phyloP scores from a whole-genome alignment of 1,284 basidiomycete genomes.

The Ganoderma multipileum region DNA sequence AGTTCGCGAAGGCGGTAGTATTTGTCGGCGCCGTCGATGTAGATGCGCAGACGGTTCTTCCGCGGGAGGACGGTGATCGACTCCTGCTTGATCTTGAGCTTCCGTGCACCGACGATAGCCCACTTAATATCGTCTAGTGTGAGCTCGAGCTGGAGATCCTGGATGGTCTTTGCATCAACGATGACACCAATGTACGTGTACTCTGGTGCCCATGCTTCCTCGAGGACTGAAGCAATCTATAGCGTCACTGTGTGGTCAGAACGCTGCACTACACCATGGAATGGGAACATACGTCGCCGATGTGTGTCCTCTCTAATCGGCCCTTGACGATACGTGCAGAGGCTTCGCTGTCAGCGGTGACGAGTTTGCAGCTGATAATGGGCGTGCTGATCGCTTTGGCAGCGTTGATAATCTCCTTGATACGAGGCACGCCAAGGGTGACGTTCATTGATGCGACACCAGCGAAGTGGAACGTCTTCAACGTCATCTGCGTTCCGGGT shows the following conservation, averaged over 20 bases:
- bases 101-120: slow-evolving; percentile 87
- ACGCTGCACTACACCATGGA: no score
- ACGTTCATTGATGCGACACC: slow-evolving; percentile 99
- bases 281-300: slow-evolving; percentile 81
- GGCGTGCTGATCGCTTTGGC: slow-evolving; percentile 97
- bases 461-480: slow-evolving; percentile 99
- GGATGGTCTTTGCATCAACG: slow-evolving; percentile 89
- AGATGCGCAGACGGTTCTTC: slow-evolving; percentile 86
- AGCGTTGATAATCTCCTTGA: slow-evolving; percentile 99
- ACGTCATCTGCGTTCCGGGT: slow-evolving; percentile 99
- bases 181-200: slow-evolving; percentile 96
- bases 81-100: slow-evolving; percentile 94
- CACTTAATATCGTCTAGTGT: slow-evolving; percentile 94
- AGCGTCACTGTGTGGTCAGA: neutral
- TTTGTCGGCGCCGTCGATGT: slow-evolving; percentile 85
- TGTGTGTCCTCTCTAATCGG: slow-evolving; percentile 92
- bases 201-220: slow-evolving; percentile 94
- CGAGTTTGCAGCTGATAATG: slow-evolving; percentile 96
- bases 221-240: slow-evolving; percentile 90
- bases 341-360: slow-evolving; percentile 83
- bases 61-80: slow-evolving; percentile 77
- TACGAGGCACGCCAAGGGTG: slow-evolving; percentile 98
- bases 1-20: slow-evolving; percentile 90
- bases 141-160: slow-evolving; percentile 94
- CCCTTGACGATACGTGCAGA: slow-evolving; percentile 98